Evolutionary conservation across 306 rosid genomes (phyloP).

Genomic region (Canavalia gladiata): DNA sequence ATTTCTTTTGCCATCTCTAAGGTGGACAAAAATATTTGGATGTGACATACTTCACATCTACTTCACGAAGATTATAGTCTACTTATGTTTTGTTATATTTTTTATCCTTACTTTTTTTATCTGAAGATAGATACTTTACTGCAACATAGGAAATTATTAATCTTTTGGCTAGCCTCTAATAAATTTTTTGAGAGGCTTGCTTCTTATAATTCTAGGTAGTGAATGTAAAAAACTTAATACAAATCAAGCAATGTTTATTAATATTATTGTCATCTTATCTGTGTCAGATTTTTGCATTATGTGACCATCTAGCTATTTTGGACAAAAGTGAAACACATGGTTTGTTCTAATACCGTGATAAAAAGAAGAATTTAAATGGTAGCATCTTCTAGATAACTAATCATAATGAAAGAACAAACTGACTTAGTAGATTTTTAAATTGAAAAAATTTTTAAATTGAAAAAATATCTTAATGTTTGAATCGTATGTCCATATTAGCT

Average conservation of each 20-base stretch:
- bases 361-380: slow-evolving; percentile 19
- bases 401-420: slow-evolving; percentile 28
- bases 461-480: slow-evolving; percentile 1
- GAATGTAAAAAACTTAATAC: slow-evolving; percentile 6
- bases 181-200: slow-evolving; percentile 90
- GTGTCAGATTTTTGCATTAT: slow-evolving; percentile 83
- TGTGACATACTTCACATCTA: neutral
- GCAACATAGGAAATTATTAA: slow-evolving; percentile 97
- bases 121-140: slow-evolving; percentile 76
- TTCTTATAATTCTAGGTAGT: slow-evolving; percentile 43
- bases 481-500: neutral
- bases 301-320: slow-evolving; percentile 87
- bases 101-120: slow-evolving; percentile 29
- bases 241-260: slow-evolving; percentile 7
- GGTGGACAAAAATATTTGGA: neutral
- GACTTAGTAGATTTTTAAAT: slow-evolving; percentile 4
- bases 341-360: slow-evolving; percentile 80
- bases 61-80: neutral
- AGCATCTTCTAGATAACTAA: slow-evolving; percentile 26
- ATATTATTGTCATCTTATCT: slow-evolving; percentile 30
- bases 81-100: neutral
- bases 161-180: slow-evolving; percentile 91
- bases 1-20: neutral
- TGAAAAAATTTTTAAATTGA: slow-evolving; percentile 14
- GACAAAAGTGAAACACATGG: slow-evolving; percentile 92